Conservation (phyloP, 768 basidiomycete genomes). For the Amanita exitialis region DNA sequence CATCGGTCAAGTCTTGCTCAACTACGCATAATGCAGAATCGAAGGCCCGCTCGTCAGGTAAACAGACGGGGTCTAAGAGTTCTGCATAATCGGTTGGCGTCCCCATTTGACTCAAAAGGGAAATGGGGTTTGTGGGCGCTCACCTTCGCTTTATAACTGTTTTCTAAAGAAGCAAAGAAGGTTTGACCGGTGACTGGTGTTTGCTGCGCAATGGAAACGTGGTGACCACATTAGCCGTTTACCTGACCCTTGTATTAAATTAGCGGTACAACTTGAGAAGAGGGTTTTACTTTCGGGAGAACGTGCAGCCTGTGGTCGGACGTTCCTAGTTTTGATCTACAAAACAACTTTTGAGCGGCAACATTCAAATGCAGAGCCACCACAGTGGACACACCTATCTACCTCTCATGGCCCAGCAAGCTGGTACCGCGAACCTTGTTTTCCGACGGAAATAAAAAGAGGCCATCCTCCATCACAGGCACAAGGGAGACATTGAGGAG, state of each 20-base stretch:
- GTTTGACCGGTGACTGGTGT: neutral
- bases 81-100: neutral
- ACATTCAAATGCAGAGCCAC: too few relatives aligned
- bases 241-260: neutral
- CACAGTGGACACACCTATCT: too few relatives aligned
- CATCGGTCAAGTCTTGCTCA: neutral
- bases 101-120: neutral
- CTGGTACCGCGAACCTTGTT: too few relatives aligned
- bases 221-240: neutral
- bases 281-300: too few relatives aligned
- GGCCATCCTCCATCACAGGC: too few relatives aligned
- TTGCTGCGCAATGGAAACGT: slow-evolving; percentile 2
- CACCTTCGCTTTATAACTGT: neutral
- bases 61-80: neutral
- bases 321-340: too few relatives aligned
- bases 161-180: neutral
- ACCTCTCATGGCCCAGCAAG: too few relatives aligned
- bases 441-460: too few relatives aligned
- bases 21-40: neutral
- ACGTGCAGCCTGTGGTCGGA: too few relatives aligned
- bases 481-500: too few relatives aligned
- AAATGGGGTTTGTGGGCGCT: neutral
- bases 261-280: neutral
- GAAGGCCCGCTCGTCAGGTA: neutral
- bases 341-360: too few relatives aligned